Conservation (phyloP, 169 alveolate genomes). For the Theileria parva region DNA sequence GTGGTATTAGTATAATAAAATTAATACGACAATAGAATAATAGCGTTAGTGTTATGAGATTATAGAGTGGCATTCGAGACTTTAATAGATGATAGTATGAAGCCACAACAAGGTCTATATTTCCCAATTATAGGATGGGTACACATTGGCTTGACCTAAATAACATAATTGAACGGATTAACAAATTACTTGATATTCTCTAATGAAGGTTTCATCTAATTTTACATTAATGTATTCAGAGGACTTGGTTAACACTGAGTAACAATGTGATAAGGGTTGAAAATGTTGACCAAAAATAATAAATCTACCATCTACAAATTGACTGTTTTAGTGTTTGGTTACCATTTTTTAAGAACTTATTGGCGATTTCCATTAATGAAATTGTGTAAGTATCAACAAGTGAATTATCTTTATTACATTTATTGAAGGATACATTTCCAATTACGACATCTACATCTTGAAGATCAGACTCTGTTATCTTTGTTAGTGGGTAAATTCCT, state of each 20-base stretch:
- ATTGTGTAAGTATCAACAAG: conserved; percentile 35
- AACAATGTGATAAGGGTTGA: conserved; percentile 54
- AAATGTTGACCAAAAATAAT: conserved; percentile 61
- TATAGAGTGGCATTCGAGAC: background rate
- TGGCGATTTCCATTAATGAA: conserved; percentile 33
- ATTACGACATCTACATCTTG: conserved; percentile 28
- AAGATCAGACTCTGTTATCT: conserved; percentile 24
- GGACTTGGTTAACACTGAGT: conserved; percentile 31
- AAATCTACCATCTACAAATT: conserved; percentile 42
- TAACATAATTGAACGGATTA: too few species aligned
- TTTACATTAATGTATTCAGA: conserved; percentile 50
- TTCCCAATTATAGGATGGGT: conserved; percentile 64
- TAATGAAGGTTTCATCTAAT: conserved; percentile 48
- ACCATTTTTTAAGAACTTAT: conserved; percentile 33
- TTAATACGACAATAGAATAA: too few species aligned
- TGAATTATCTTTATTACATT: conserved; percentile 48
- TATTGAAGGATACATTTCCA: conserved; percentile 56
- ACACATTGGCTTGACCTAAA: conserved; percentile 45
- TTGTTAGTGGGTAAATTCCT: conserved; percentile 58
- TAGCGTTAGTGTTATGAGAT: background rate
- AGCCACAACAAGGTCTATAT: conserved; percentile 56
- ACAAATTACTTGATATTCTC: conserved; percentile 63
- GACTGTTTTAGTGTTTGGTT: background rate
- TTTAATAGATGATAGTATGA: conserved; percentile 56
- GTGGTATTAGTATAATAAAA: too few species aligned